Conservation (phyloP, 2,329 filamentous ascomycete genomes). For the Fusarium nurragi region DNA sequence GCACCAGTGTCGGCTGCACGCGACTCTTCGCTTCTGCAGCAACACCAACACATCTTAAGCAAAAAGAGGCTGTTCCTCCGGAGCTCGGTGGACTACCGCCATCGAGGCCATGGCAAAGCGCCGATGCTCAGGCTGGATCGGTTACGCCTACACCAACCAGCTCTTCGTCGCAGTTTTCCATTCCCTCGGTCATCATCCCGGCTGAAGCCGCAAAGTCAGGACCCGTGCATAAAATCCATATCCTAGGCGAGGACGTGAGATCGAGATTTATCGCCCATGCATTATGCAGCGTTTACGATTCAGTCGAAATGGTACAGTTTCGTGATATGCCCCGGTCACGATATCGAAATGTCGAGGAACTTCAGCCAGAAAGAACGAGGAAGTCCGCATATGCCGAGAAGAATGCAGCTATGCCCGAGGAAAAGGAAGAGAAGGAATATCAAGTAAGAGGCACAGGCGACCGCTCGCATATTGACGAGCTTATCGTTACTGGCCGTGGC, state of each 20-base stretch:
- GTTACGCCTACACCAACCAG: slow-evolving; percentile 23
- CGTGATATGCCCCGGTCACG: slow-evolving; percentile 38
- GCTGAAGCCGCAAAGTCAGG: slow-evolving; percentile 47
- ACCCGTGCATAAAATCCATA: slow-evolving; percentile 53
- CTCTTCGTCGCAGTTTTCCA: slow-evolving; percentile 44
- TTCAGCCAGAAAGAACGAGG: slow-evolving; percentile 32
- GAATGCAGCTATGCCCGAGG: slow-evolving; percentile 28
- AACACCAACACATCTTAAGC: slow-evolving; percentile 39
- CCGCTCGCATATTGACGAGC: slow-evolving; percentile 69
- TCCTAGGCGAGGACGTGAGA: slow-evolving; percentile 54
- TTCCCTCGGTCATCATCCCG: slow-evolving; percentile 51
- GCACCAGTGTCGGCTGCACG: slow-evolving; percentile 49
- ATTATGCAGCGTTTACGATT: slow-evolving; percentile 54
- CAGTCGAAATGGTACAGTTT: slow-evolving; percentile 50
- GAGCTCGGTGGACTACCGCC: slow-evolving; percentile 25
- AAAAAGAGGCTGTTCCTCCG: slow-evolving; percentile 35
- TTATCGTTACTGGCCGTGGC: slow-evolving; percentile 70
- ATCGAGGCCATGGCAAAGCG: slow-evolving; percentile 37
- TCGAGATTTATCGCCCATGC: slow-evolving; percentile 55
- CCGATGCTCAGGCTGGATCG: slow-evolving; percentile 13
- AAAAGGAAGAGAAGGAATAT: background rate
- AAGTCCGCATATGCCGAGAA: slow-evolving; percentile 32
- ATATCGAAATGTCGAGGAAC: slow-evolving; percentile 47
- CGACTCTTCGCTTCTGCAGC: slow-evolving; percentile 47
- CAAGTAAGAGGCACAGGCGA: slow-evolving; percentile 33